These are phyloP conservation scores for Haplosporangium sp. DNA, from an alignment of 371 early-diverging fungal species.

Conservation along the genomic window DNA sequence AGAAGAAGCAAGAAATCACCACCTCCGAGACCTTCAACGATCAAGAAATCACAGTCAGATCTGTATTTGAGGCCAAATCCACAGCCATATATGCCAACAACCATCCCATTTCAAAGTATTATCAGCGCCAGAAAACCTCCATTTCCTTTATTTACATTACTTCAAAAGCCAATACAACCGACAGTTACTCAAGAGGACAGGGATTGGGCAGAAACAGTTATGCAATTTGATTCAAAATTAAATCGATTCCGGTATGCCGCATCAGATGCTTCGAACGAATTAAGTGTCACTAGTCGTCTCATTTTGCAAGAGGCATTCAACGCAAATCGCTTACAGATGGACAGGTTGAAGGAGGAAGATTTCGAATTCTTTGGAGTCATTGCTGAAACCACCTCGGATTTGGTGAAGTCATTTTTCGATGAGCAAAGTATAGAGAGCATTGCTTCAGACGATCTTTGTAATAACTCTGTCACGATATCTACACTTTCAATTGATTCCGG, in stretches of 20 bases:
- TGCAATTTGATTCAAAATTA: slow-evolving; percentile 6
- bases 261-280: not conserved
- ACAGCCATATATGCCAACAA: not conserved
- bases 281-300: not conserved
- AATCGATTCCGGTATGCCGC: slow-evolving; percentile 8
- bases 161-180: not conserved
- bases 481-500: not conserved
- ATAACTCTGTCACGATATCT: not conserved
- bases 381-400: not conserved
- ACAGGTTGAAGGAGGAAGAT: slow-evolving; percentile 6
- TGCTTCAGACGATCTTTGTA: not conserved
- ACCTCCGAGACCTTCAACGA: not conserved
- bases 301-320: slow-evolving; percentile 7
- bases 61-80: not conserved
- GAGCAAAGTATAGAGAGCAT: not conserved
- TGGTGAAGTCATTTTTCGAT: slow-evolving; percentile 1
- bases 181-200: not conserved
- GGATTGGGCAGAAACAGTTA: not conserved
- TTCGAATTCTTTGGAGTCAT: slow-evolving; percentile 14
- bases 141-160: not conserved
- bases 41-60: not conserved
- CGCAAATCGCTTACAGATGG: not conserved
- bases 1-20: not conserved
- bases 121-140: not conserved
- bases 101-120: not conserved